Conservation (phyloP, 805 yeast genomes). For the Blastobotrys parvus region DNA sequence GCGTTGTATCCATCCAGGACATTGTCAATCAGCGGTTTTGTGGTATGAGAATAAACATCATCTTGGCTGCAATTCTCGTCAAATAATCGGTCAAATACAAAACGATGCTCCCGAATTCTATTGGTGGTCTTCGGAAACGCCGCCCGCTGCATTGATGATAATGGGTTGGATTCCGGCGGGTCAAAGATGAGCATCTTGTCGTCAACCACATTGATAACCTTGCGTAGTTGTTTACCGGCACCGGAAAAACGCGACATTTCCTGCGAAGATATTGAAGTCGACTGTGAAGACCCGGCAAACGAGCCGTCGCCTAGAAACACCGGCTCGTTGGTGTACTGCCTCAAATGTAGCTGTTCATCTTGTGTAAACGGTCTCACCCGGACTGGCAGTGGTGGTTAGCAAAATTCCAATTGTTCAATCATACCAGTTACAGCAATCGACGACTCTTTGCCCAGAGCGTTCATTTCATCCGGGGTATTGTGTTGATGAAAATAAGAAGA, state of each 20-base stretch:
- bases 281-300: conserved; percentile 25
- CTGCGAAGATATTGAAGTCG: too few relatives aligned
- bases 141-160: conserved; percentile 40
- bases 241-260: too few relatives aligned
- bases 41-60: conserved; percentile 58
- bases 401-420: neutral
- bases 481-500: too few relatives aligned
- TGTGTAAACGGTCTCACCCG: conserved; percentile 77
- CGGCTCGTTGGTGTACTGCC: conserved; percentile 32
- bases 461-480: too few relatives aligned
- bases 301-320: conserved; percentile 51
- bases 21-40: conserved; percentile 63
- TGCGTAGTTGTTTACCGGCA: conserved; percentile 45
- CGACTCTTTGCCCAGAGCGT: conserved; percentile 14
- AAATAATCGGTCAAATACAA: conserved; percentile 74
- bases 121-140: conserved; percentile 29
- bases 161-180: conserved; percentile 67
- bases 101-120: conserved; percentile 62
- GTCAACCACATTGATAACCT: conserved; percentile 71
- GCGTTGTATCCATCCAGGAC: conserved; percentile 82
- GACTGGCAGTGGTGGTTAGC: conserved; percentile 22
- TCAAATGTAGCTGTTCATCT: conserved; percentile 43
- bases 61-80: conserved; percentile 57
- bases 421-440: conserved; percentile 20
- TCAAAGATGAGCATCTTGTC: conserved; percentile 81